Evolutionary conservation across 148 eudicot genomes (phyloP).

Genomic region (Fagopyrum homotropicum): DNA sequence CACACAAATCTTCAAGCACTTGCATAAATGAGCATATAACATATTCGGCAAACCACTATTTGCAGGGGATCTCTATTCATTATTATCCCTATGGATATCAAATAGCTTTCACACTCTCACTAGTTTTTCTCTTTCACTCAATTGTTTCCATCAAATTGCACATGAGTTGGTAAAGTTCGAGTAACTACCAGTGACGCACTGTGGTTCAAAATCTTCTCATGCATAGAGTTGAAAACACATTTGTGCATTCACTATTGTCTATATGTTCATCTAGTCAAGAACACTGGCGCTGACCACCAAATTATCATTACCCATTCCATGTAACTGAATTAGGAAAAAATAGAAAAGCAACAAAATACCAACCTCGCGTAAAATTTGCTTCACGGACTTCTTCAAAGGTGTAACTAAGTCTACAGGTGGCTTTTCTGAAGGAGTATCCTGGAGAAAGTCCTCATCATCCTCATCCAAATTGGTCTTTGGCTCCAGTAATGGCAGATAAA

Average conservation of each 20-base stretch:
- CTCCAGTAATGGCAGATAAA: constrained; percentile 79
- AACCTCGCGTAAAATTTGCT: constrained; percentile 80
- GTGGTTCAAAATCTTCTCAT: background rate
- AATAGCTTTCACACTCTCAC: background rate
- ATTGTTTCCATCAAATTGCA: background rate
- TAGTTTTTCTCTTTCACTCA: background rate
- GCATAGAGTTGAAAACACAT: background rate
- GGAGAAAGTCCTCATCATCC: constrained; percentile 68
- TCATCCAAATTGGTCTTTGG: constrained; percentile 54
- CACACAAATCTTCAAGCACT: background rate
- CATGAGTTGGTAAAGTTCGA: background rate
- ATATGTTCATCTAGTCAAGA: background rate
- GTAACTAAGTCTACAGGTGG: constrained; percentile 57
- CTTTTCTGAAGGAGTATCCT: constrained; percentile 32
- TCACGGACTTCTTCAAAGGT: constrained; percentile 76
- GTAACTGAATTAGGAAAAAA: background rate
- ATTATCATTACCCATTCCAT: background rate
- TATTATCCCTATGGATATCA: background rate
- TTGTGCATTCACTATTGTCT: background rate
- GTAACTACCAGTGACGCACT: background rate
- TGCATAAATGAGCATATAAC: background rate
- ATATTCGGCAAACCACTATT: background rate
- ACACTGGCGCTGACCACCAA: background rate
- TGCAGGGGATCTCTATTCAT: background rate
- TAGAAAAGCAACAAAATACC: constrained; percentile 14